phyloP scores from a whole-genome alignment of 2,329 filamentous ascomycete species.

The Aureobasidium sp. region DNA sequence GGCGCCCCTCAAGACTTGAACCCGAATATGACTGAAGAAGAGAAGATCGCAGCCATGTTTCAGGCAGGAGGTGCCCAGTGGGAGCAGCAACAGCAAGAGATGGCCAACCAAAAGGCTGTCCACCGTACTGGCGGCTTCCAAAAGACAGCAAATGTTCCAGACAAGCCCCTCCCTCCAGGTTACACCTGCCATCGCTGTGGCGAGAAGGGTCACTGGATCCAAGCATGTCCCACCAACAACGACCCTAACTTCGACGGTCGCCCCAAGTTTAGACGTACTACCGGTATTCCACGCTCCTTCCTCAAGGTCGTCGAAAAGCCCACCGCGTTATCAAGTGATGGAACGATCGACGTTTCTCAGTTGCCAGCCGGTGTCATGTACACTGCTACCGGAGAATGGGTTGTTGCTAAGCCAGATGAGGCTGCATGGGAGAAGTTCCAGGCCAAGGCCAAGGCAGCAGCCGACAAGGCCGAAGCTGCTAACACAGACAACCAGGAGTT shows the following conservation, averaged over 20 bases:
- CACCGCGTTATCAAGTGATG: conserved; percentile 61
- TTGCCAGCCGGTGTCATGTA: conserved; percentile 89
- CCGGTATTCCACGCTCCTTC: conserved; percentile 91
- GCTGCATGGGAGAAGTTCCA: conserved; percentile 96
- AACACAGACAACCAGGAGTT: conserved; percentile 76
- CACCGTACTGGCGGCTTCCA: conserved; percentile 29
- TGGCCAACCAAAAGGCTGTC: conserved; percentile 57
- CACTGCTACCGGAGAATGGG: conserved; percentile 94
- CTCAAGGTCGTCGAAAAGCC: conserved; percentile 93
- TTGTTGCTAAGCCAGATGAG: conserved; percentile 91
- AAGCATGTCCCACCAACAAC: conserved; percentile 95
- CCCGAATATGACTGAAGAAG: conserved; percentile 80
- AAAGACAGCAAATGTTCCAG: conserved; percentile 71
- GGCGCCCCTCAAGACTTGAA: conserved; percentile 58
- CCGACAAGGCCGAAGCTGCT: conserved; percentile 63
- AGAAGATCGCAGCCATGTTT: conserved; percentile 88
- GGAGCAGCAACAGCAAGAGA: conserved; percentile 86
- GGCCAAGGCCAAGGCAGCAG: conserved; percentile 81
- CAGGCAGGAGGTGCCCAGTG: conserved; percentile 83
- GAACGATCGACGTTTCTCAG: conserved; percentile 69
- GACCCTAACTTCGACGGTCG: conserved; percentile 93
- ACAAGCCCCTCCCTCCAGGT: conserved; percentile 84
- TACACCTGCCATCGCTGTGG: conserved; percentile 96
- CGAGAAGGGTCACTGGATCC: conserved; percentile 98
- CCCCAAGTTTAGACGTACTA: conserved; percentile 89